Evolutionary conservation across 352 stramenopile species (phyloP), one percentile per base, ranked within the genome.

Genomic region (Pythium catenulatum): DNA sequence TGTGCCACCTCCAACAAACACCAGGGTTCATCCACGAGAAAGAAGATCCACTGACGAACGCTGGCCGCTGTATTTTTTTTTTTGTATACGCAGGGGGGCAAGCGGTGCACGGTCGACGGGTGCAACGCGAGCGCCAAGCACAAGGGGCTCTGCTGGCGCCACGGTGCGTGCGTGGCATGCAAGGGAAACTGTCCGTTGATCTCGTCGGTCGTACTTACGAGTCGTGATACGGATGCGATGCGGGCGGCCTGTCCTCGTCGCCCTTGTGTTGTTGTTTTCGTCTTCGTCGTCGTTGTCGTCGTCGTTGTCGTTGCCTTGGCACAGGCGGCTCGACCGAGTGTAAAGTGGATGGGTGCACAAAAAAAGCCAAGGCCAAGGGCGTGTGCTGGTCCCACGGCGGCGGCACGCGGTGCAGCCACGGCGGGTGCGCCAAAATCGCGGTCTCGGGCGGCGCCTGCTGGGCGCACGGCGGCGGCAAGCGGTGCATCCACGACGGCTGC

Each of bases 121-220:
- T 93, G 90, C 66, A 68, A 54, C 8, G 77, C 79, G 41, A 89
- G 87, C 45, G 86, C 90, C 72, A 93, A 94, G 66, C 56, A 88
- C 27, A 36, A 65, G 5, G 89, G 89, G 0, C 74, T 92, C 50
- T 94, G 90, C 75, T 94, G 89, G 87, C 87, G 85, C 30, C 90
- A 94, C 58, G 90, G 90, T 85, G 54, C 30, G 48, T n/a, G 30
- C 48, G 79, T 36, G 23, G 21, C 23, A n/a, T n/a, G n/a, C n/a
- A n/a, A n/a, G n/a, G n/a, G n/a, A n/a, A n/a, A n/a, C n/a, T n/a
- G n/a, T n/a, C n/a, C n/a, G n/a, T n/a, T n/a, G n/a, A n/a, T n/a
- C n/a, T n/a, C n/a, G n/a, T n/a, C n/a, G n/a, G n/a, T n/a, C n/a
- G n/a, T n/a, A n/a, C n/a, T n/a, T n/a, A n/a, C n/a, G n/a, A n/a